Conservation (phyloP, 2,329 filamentous ascomycete genomes). For the Claviceps arundinis region DNA sequence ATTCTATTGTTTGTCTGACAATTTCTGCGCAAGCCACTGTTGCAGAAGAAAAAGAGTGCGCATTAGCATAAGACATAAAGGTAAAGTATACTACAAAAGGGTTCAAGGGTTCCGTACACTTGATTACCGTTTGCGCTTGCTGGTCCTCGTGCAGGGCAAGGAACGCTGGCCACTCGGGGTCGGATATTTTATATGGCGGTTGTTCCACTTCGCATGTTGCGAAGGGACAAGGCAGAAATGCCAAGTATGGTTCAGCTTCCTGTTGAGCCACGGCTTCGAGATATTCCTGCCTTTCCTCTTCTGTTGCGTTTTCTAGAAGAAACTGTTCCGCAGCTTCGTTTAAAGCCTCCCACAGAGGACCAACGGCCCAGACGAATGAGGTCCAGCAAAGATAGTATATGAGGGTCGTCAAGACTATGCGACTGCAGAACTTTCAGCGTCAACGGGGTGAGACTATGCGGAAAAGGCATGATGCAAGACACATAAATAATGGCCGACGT, state of each 20-base stretch:
- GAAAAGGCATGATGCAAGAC: neutral
- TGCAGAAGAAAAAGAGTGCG: neutral
- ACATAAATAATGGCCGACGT: neutral
- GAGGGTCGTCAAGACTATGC: constrained; percentile 18
- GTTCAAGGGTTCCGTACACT: constrained; percentile 21
- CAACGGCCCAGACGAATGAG: constrained; percentile 31
- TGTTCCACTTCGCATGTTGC: constrained; percentile 36
- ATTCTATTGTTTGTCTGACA: constrained; percentile 25
- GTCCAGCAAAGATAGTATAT: constrained; percentile 26
- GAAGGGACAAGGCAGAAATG: constrained; percentile 51
- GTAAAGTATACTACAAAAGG: neutral
- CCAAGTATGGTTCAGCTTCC: constrained; percentile 26
- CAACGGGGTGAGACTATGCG: neutral
- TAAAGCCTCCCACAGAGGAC: constrained; percentile 24
- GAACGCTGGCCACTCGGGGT: constrained; percentile 52
- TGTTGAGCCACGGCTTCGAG: constrained; percentile 29
- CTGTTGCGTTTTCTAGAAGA: constrained; percentile 21
- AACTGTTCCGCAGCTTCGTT: too few species aligned
- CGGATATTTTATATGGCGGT: constrained; percentile 37
- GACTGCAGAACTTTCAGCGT: constrained; percentile 8
- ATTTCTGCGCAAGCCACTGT: constrained; percentile 20
- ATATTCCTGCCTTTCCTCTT: constrained; percentile 29
- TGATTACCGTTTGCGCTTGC: constrained; percentile 32
- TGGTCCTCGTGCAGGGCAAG: constrained; percentile 42
- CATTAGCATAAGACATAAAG: neutral